Evolutionary conservation across 192 early-diverging fungal genomes (phyloP), one percentile per base, ranked within the genome.

Genomic region (Coemansia sp.): DNA sequence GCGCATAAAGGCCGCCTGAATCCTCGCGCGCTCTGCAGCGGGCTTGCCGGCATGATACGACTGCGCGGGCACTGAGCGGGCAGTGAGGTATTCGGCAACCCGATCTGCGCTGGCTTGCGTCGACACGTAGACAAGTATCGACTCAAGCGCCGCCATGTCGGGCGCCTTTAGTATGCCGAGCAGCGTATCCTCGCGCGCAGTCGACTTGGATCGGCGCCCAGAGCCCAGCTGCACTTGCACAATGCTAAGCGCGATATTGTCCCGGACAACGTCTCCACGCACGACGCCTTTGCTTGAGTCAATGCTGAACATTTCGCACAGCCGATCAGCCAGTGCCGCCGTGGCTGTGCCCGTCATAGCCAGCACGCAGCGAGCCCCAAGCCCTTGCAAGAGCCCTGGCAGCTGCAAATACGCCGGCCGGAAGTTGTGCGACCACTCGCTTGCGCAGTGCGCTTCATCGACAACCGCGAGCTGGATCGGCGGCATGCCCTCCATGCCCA

Each of bases 401-500:
- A 94, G 70, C 46, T 88, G 87, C 44, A 93, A 63, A 59, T 93
- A 93, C 1, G 84, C 88, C 0, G 87, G 92, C 55, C 93, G 79
- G 67, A 95, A 95, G 59, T 92, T 94, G 67, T 94, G 93, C 0
- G 91, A 92, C 94, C 94, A 95, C 77, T 94, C 92, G 51, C 90
- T 90, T 27, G 92, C 77, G 66, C 94, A 95, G 68, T 95, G 94
- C 0, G 87, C 92, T 69, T 95, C 94, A 73, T 95, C 94, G 29
- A 95, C 84, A 27, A 92, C 93, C 2, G 85, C 86, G 44, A 94
- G 77, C 0, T 71, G 66, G 46, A 94, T 86, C 0, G 63, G 78
- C 20, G 89, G 89, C 54, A 93, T 80, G 11, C 73, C 63, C 1
- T 74, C 80, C 1, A 55, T 49, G 13, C 72, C 63, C 61, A 92